A percentile compares a stretch with the other conserved stretches of the same genome.
Evolutionary conservation across 1,139 yeast genomes (phyloP).

Genomic region (Zygosaccharomyces pseudobailii): DNA sequence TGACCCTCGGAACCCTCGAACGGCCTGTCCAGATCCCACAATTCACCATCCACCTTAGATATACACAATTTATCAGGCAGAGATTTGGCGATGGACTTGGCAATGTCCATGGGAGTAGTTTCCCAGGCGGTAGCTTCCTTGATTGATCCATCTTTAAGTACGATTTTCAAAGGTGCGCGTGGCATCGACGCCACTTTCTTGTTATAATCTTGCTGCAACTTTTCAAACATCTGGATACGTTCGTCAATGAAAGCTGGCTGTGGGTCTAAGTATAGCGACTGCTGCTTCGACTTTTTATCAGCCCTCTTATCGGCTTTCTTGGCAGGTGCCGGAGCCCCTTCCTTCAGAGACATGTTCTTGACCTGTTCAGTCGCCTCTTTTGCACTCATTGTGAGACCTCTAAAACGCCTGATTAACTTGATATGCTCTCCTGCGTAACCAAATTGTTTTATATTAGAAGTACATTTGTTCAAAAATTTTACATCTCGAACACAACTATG

Average conservation of each 20-base stretch:
- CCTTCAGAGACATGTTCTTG: slow-evolving; percentile 45
- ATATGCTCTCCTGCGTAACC: not conserved
- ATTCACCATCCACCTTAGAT: slow-evolving; percentile 80
- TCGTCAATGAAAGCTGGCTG: slow-evolving; percentile 78
- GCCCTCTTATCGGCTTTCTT: slow-evolving; percentile 16
- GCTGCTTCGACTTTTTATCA: slow-evolving; percentile 28
- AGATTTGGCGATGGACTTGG: slow-evolving; percentile 81
- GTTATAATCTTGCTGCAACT: slow-evolving; percentile 73
- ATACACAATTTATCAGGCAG: slow-evolving; percentile 83
- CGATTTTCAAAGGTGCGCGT: slow-evolving; percentile 64
- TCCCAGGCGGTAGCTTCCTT: slow-evolving; percentile 83
- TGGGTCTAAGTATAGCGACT: slow-evolving; percentile 57
- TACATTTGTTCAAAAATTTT: not conserved
- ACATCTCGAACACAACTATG: slow-evolving; percentile 1
- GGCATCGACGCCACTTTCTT: slow-evolving; percentile 60
- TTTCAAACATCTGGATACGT: slow-evolving; percentile 74
- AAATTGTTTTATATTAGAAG: not conserved
- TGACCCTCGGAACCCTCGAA: slow-evolving; percentile 53
- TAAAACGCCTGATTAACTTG: not conserved
- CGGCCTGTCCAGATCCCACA: slow-evolving; percentile 97
- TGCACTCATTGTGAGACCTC: slow-evolving; percentile 16
- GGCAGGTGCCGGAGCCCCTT: slow-evolving; percentile 5
- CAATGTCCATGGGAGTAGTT: slow-evolving; percentile 85
- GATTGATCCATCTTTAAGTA: slow-evolving; percentile 79
- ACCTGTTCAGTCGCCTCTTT: slow-evolving; percentile 45